phyloP scores from a whole-genome alignment of 108 stramenopile species.

The Seminavis robusta region DNA sequence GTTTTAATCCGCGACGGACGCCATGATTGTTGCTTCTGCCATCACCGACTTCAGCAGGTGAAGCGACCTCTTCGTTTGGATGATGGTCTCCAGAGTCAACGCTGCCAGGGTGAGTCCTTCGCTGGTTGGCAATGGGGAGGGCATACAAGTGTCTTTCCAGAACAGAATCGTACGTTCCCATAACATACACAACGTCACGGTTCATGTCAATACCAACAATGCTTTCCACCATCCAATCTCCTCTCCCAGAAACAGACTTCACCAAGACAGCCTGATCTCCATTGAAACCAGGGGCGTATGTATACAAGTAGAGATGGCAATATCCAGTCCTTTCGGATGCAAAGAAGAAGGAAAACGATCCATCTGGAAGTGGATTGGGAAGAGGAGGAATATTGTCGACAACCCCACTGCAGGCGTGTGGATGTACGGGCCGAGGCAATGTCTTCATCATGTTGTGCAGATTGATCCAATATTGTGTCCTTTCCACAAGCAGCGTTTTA shows the following conservation, averaged over 20 bases:
- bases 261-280: conserved; percentile 48
- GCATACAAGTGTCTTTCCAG: conserved; percentile 86
- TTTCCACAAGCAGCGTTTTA: conserved; percentile 74
- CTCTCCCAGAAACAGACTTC: conserved; percentile 51
- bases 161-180: conserved; percentile 77
- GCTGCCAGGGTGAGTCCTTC: background rate
- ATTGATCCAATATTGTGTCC: conserved; percentile 86
- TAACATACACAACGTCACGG: conserved; percentile 73
- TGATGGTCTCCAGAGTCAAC: background rate
- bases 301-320: conserved; percentile 85
- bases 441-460: conserved; percentile 77
- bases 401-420: conserved; percentile 29
- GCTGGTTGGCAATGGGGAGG: conserved; percentile 30
- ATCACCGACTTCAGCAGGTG: background rate
- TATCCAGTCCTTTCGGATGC: conserved; percentile 82
- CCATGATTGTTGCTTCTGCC: conserved; percentile 15
- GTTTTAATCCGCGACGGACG: conserved; percentile 45
- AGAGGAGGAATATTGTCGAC: conserved; percentile 17
- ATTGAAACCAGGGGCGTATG: conserved; percentile 55
- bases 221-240: conserved; percentile 79
- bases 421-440: conserved; percentile 50
- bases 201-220: conserved; percentile 67
- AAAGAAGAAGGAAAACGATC: conserved; percentile 80
- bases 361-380: conserved; percentile 46
- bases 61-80: background rate